These are phyloP conservation scores for Royoungia palumana DNA, from an alignment of 768 basidiomycete genomes.

Conservation along the genomic window DNA sequence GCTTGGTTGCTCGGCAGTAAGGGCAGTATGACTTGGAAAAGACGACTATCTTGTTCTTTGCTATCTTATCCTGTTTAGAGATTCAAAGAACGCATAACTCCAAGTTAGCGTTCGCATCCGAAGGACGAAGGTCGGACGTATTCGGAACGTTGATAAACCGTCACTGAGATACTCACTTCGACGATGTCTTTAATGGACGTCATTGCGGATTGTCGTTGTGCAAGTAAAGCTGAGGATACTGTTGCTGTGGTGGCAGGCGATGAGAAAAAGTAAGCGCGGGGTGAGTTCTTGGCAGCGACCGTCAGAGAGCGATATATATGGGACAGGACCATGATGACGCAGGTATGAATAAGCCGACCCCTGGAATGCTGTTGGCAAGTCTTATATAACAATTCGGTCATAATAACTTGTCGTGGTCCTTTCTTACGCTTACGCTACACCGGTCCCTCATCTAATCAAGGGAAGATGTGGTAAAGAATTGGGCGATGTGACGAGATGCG, in stretches of 20 bases:
- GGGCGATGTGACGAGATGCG: no score
- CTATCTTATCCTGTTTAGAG: conserved; percentile 43
- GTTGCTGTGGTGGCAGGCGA: conserved; percentile 26
- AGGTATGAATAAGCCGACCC: no score
- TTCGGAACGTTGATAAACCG: no score
- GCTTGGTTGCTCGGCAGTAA: conserved; percentile 49
- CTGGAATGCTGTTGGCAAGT: no score
- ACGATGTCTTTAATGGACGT: conserved; percentile 37
- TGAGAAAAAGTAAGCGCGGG: not conserved
- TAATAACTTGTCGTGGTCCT: no score
- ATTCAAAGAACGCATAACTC: conserved; percentile 35
- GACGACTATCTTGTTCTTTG: conserved; percentile 49
- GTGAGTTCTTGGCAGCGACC: conserved; percentile 1
- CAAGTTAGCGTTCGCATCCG: conserved; percentile 14
- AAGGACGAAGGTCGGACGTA: no score
- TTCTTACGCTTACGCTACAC: no score
- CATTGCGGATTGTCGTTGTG: conserved; percentile 12
- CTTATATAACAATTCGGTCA: no score
- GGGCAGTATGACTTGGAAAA: conserved; percentile 62
- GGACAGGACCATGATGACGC: conserved; percentile 4
- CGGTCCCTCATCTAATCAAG: no score
- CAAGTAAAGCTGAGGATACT: conserved; percentile 28
- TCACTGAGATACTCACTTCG: conserved; percentile 31
- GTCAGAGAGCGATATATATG: conserved; percentile 26
- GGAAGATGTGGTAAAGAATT: no score